Evolutionary conservation across 192 early-diverging fungal genomes (phyloP).

Genomic region (Coemansia sp.): DNA sequence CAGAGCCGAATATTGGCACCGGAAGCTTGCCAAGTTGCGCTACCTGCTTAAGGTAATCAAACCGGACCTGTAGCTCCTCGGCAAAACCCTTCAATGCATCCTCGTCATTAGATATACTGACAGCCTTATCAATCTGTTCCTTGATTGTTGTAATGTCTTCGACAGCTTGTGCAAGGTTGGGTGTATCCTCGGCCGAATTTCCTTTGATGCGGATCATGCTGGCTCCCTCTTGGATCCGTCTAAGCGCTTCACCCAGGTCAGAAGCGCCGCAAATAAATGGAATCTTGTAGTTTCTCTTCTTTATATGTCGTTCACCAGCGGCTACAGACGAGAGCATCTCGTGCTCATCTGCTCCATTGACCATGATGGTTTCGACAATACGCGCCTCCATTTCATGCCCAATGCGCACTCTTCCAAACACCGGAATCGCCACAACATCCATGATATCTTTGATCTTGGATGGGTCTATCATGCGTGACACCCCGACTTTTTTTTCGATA

Average conservation of each 20-base stretch:
- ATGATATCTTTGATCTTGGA: constrained; percentile 91
- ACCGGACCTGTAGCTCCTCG: constrained; percentile 82
- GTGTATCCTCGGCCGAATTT: not conserved
- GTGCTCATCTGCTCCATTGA: constrained; percentile 27
- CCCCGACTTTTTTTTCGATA: constrained; percentile 85
- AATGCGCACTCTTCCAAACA: constrained; percentile 95
- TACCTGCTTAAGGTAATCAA: constrained; percentile 80
- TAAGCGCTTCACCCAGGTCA: constrained; percentile 86
- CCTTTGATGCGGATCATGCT: constrained; percentile 88
- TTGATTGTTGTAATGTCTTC: not conserved
- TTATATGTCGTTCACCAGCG: constrained; percentile 81
- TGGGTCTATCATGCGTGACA: constrained; percentile 95
- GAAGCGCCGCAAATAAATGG: constrained; percentile 91
- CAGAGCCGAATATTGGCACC: constrained; percentile 97
- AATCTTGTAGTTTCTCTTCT: constrained; percentile 82
- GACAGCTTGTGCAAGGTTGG: not conserved
- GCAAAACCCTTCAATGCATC: constrained; percentile 78
- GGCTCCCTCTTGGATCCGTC: constrained; percentile 90
- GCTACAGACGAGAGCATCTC: constrained; percentile 63
- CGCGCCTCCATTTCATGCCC: constrained; percentile 97
- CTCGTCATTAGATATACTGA: constrained; percentile 58
- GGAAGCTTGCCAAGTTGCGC: constrained; percentile 82
- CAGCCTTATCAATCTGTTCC: constrained; percentile 52
- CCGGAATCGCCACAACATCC: constrained; percentile 89
- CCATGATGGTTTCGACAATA: constrained; percentile 10